phyloP scores from a whole-genome alignment of 345 rosid genomes.

The Eucalyptus shirleyi region DNA sequence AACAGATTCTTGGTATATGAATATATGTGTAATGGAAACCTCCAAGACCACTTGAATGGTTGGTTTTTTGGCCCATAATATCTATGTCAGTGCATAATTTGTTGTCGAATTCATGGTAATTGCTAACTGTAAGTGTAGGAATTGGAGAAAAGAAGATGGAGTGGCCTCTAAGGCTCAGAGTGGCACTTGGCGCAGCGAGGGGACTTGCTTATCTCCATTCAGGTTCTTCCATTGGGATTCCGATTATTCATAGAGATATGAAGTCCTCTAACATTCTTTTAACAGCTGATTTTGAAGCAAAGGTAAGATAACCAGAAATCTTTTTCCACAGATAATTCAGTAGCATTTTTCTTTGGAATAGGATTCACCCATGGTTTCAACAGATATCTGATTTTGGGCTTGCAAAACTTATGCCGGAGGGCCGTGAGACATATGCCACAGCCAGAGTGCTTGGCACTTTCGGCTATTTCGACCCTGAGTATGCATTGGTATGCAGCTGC shows the following conservation, averaged over 20 bases:
- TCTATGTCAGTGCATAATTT: not conserved
- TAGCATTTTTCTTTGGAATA: not conserved
- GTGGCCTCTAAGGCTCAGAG: slow-evolving; percentile 74
- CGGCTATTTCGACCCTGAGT: slow-evolving; percentile 95
- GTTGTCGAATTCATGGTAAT: not conserved
- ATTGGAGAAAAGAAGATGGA: slow-evolving; percentile 67
- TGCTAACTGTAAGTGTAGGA: slow-evolving; percentile 18
- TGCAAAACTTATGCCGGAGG: slow-evolving; percentile 93
- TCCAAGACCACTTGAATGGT: slow-evolving; percentile 94
- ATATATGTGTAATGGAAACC: slow-evolving; percentile 88
- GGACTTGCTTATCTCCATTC: slow-evolving; percentile 96
- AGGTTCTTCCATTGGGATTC: slow-evolving; percentile 68
- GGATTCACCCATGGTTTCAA: not conserved
- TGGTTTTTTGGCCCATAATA: slow-evolving; percentile 1
- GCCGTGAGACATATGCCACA: slow-evolving; percentile 62
- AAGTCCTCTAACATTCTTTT: slow-evolving; percentile 88
- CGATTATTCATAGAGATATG: slow-evolving; percentile 87
- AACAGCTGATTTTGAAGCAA: slow-evolving; percentile 62
- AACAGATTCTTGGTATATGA: slow-evolving; percentile 88
- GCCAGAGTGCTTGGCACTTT: slow-evolving; percentile 94
- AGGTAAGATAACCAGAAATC: slow-evolving; percentile 21
- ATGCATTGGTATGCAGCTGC: slow-evolving; percentile 53
- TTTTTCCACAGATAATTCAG: not conserved
- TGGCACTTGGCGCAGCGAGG: slow-evolving; percentile 77
- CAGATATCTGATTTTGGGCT: slow-evolving; percentile 95